These are phyloP conservation scores for Penicillium nucicola DNA, from an alignment of 495 filamentous ascomycete genomes.

Conservation along the genomic window DNA sequence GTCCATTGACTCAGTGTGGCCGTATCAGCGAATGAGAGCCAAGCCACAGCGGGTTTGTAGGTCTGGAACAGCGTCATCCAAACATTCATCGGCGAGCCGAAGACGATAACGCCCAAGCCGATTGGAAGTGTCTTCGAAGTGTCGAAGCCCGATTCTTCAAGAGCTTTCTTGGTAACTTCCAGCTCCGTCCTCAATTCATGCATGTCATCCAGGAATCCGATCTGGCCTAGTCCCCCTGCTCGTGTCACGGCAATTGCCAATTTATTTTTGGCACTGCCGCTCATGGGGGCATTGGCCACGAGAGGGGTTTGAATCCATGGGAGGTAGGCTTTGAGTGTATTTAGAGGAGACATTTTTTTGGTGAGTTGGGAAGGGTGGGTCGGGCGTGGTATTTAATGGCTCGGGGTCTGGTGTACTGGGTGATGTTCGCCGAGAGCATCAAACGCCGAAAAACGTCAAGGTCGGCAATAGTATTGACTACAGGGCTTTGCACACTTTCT, in stretches of 20 bases:
- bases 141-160: background rate
- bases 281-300: conserved; percentile 14
- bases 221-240: conserved; percentile 9
- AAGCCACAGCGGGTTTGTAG: conserved; percentile 7
- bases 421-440: background rate
- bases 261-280: conserved; percentile 5
- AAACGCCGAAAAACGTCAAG: background rate
- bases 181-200: conserved; percentile 4
- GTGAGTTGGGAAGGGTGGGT: background rate
- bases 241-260: conserved; percentile 6
- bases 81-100: conserved; percentile 7
- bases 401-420: background rate
- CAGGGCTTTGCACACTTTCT: no score
- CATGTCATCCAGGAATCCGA: conserved; percentile 10
- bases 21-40: conserved; percentile 9
- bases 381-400: background rate
- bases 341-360: background rate
- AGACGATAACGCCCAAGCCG: conserved; percentile 11
- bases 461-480: no score
- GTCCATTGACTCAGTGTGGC: conserved; percentile 3
- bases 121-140: background rate
- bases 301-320: conserved; percentile 12
- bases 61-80: conserved; percentile 8
- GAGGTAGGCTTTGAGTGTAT: conserved; percentile 1
- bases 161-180: background rate